These are phyloP conservation scores for Pseudohyphozyma bogoriensis DNA, from an alignment of 768 basidiomycete species.

Conservation along the genomic window DNA sequence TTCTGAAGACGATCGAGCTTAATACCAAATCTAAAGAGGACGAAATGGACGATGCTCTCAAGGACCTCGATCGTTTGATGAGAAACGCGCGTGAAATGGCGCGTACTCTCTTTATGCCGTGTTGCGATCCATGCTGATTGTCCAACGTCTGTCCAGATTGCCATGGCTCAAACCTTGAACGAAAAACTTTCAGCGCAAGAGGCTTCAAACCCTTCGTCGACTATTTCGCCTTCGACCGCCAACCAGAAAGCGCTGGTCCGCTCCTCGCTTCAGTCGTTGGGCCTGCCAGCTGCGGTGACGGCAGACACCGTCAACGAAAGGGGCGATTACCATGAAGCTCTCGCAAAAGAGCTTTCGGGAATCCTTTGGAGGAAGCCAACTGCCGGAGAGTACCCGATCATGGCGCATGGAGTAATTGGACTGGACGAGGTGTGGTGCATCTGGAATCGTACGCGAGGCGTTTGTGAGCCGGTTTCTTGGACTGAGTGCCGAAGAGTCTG, in stretches of 20 bases:
- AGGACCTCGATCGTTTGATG: conserved; percentile 84
- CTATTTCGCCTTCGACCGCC: conserved; percentile 3
- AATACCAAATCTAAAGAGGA: conserved; percentile 54
- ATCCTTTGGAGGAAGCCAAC: conserved; percentile 48
- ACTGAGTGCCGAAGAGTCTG: not conserved
- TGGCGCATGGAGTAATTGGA: conserved; percentile 18
- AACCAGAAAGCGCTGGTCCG: conserved; percentile 64
- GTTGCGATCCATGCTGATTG: not conserved
- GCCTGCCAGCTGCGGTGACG: conserved; percentile 71
- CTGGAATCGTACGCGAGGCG: conserved; percentile 30
- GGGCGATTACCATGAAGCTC: conserved; percentile 51
- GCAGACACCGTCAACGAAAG: conserved; percentile 80
- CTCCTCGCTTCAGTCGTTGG: conserved; percentile 78
- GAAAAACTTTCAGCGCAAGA: not conserved
- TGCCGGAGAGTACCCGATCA: conserved; percentile 4
- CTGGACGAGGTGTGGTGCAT: conserved; percentile 33
- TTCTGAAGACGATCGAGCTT: conserved; percentile 63
- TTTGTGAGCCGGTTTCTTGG: conserved; percentile 13
- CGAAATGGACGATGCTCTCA: conserved; percentile 62
- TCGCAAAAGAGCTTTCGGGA: conserved; percentile 63
- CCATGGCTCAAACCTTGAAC: conserved; percentile 71
- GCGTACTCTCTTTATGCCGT: not conserved
- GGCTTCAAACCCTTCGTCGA: conserved; percentile 2
- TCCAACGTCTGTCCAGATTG: conserved; percentile 39
- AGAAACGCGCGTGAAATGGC: conserved; percentile 84